Conservation (phyloP, 139 green algal genomes). For the Haematococcus sp. region DNA sequence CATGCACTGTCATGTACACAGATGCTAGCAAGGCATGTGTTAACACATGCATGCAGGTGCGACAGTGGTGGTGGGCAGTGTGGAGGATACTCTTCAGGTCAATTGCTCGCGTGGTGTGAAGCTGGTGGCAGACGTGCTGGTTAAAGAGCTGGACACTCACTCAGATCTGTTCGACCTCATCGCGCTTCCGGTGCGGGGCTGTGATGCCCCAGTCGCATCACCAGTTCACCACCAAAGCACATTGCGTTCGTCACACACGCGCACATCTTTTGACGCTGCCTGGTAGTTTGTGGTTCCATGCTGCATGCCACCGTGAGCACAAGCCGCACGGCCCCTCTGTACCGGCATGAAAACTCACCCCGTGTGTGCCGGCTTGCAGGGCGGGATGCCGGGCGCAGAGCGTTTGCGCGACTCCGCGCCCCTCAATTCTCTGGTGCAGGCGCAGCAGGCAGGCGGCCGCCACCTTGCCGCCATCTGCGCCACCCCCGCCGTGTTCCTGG, state of each 20-base stretch:
- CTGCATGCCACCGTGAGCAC: no score
- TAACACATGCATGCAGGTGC: not conserved
- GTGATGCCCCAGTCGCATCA: no score
- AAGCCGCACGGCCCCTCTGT: no score
- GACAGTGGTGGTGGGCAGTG: conserved; percentile 75
- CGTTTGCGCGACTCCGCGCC: conserved; percentile 66
- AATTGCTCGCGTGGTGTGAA: conserved; percentile 69
- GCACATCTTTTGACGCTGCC: no score
- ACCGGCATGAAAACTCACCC: no score
- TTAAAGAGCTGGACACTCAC: conserved; percentile 35
- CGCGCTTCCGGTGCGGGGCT: conserved; percentile 73
- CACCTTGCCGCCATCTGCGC: conserved; percentile 93
- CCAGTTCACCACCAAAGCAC: no score
- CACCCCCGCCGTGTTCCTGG: conserved; percentile 86
- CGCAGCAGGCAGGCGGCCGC: conserved; percentile 47
- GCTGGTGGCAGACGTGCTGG: conserved; percentile 77
- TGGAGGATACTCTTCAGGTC: conserved; percentile 61
- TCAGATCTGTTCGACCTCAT: conserved; percentile 78
- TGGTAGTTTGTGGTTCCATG: no score
- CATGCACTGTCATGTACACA: no score
- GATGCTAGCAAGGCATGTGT: no score
- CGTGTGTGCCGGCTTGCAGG: no score
- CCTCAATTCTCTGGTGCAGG: conserved; percentile 60
- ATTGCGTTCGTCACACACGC: no score
- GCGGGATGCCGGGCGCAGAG: conserved; percentile 93